Evolutionary conservation across 2,329 filamentous ascomycete genomes (phyloP).

Genomic region (Myotisia sp.): DNA sequence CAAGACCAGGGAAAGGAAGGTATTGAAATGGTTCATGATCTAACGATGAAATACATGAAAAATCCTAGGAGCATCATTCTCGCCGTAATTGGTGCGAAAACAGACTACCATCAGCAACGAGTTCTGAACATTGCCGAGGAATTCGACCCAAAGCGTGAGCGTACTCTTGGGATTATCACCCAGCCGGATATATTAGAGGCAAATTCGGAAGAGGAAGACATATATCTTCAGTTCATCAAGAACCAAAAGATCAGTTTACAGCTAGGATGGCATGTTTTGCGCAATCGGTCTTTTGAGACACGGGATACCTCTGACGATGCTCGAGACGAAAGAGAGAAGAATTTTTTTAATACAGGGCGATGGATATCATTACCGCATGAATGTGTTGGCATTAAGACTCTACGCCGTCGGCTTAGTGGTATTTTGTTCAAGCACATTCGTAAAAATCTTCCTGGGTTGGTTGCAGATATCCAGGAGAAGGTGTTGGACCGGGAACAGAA

Average conservation of each 20-base stretch:
- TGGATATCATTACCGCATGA: slow-evolving; percentile 27
- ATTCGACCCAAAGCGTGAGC: slow-evolving; percentile 22
- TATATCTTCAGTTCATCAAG: slow-evolving; percentile 5
- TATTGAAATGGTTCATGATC: slow-evolving; percentile 24
- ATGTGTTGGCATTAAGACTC: slow-evolving; percentile 13
- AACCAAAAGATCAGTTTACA: slow-evolving; percentile 7
- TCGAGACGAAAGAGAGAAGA: slow-evolving; percentile 18
- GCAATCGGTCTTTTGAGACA: slow-evolving; percentile 4
- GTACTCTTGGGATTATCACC: slow-evolving; percentile 39
- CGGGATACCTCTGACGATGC: slow-evolving; percentile 6
- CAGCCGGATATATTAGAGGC: slow-evolving; percentile 40
- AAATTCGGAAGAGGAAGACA: slow-evolving; percentile 1
- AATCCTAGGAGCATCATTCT: slow-evolving; percentile 30
- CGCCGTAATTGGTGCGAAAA: slow-evolving; percentile 30
- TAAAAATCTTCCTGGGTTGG: slow-evolving; percentile 15
- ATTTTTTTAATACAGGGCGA: slow-evolving; percentile 22
- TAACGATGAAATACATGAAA: slow-evolving; percentile 29
- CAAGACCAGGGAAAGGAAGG: slow-evolving; percentile 15
- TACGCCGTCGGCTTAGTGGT: slow-evolving; percentile 15
- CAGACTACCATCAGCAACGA: slow-evolving; percentile 34
- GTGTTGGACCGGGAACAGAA: slow-evolving; percentile 20
- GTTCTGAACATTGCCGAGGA: slow-evolving; percentile 30
- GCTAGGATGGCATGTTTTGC: slow-evolving; percentile 8
- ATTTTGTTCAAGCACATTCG: slow-evolving; percentile 17
- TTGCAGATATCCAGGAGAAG: slow-evolving; percentile 16